These are phyloP conservation scores for Colletotrichum falcatum DNA, from an alignment of 2,329 filamentous ascomycete genomes.

Conservation along the genomic window DNA sequence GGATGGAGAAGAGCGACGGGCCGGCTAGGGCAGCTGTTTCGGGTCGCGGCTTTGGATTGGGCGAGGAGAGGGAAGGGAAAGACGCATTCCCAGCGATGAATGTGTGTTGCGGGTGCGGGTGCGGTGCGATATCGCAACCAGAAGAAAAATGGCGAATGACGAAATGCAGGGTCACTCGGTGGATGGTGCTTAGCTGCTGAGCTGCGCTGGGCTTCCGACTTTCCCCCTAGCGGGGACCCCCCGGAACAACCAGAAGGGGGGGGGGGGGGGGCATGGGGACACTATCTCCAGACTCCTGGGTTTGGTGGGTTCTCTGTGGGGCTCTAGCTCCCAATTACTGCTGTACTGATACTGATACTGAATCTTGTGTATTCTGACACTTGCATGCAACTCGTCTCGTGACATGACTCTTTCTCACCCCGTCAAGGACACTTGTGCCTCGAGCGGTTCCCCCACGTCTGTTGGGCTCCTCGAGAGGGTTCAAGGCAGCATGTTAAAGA, in stretches of 20 bases:
- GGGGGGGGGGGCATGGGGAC: too few relatives aligned
- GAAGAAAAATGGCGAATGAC: slow-evolving; percentile 39
- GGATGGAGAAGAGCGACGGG: neutral
- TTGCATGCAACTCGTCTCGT: neutral
- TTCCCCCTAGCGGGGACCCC: slow-evolving; percentile 25
- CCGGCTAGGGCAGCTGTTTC: neutral
- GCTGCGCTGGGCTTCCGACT: neutral
- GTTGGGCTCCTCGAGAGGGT: neutral
- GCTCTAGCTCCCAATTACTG: slow-evolving; percentile 22
- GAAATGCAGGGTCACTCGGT: slow-evolving; percentile 25
- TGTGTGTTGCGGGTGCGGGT: slow-evolving; percentile 1
- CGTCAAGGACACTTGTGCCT: neutral
- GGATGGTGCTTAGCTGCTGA: neutral
- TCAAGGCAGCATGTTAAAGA: neutral
- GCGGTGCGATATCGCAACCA: slow-evolving; percentile 34
- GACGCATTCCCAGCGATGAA: slow-evolving; percentile 21
- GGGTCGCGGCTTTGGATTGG: neutral
- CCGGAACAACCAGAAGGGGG: slow-evolving; percentile 3
- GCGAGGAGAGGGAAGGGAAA: slow-evolving; percentile 1
- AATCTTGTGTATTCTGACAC: slow-evolving; percentile 10
- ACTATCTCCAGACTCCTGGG: slow-evolving; percentile 14
- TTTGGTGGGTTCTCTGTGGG: slow-evolving; percentile 12
- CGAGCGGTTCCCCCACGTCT: too few relatives aligned
- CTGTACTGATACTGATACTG: too few relatives aligned
- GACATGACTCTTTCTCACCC: neutral